Conservation (phyloP, 164 flowering plant genomes). For the Vitis amurensis region DNA sequence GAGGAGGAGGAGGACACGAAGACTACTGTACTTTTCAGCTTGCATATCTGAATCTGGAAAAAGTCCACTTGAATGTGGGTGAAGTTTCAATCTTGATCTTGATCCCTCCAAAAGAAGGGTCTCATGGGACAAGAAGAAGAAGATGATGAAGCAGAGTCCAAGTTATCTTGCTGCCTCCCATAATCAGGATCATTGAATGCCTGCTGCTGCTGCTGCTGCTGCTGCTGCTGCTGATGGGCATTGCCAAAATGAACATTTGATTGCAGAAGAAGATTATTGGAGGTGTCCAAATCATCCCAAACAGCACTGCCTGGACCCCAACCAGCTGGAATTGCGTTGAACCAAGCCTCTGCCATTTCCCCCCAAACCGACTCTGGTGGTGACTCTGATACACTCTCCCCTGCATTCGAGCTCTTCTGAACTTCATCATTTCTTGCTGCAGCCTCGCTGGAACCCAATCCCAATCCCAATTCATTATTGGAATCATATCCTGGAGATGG, state of each 20-base stretch:
- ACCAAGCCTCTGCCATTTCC: constrained; percentile 80
- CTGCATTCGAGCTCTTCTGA: constrained; percentile 12
- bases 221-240: constrained; percentile 28
- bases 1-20: background rate
- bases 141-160: constrained; percentile 33
- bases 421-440: constrained; percentile 28
- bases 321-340: constrained; percentile 63
- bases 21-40: too few species aligned
- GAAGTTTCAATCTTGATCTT: constrained; percentile 32
- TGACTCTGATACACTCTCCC: constrained; percentile 21
- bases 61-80: background rate
- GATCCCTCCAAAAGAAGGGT: constrained; percentile 33
- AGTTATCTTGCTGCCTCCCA: constrained; percentile 25
- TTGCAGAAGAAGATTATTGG: constrained; percentile 42
- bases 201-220: too few species aligned
- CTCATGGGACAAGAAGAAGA: constrained; percentile 35
- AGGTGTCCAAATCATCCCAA: constrained; percentile 75
- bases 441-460: constrained; percentile 31
- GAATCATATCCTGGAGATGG: constrained; percentile 15
- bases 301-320: constrained; percentile 88
- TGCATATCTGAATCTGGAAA: background rate
- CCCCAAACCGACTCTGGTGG: constrained; percentile 63
- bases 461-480: constrained; percentile 24
- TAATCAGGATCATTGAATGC: constrained; percentile 19
- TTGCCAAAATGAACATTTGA: constrained; percentile 28